A percentile compares a stretch with the other conserved stretches of the same genome.
These are phyloP conservation scores for Fusarium napiforme DNA, from an alignment of 2,329 filamentous ascomycete genomes.

Conservation along the genomic window DNA sequence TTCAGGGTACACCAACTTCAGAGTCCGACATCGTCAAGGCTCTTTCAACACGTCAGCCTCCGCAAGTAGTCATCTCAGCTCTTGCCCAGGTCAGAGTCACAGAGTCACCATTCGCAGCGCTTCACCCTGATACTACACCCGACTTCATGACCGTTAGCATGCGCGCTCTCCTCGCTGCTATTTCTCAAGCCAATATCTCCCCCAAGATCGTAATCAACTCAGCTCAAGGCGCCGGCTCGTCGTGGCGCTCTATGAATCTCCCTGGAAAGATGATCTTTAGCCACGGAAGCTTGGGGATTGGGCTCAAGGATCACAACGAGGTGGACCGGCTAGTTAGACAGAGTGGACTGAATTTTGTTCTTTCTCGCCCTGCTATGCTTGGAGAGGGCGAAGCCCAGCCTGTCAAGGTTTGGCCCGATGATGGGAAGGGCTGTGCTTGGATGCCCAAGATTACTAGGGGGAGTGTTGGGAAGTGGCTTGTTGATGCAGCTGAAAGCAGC, in stretches of 20 bases:
- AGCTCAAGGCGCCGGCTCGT: slow-evolving; percentile 3
- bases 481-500: slow-evolving; percentile 10
- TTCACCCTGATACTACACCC: slow-evolving; percentile 13
- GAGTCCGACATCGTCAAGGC: slow-evolving; percentile 1
- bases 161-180: background rate
- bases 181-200: accelerated
- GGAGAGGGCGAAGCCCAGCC: background rate
- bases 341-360: slow-evolving; percentile 13
- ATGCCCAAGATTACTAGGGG: slow-evolving; percentile 27
- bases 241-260: slow-evolving; percentile 26
- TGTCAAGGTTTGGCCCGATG: slow-evolving; percentile 27
- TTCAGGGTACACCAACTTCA: slow-evolving; percentile 21
- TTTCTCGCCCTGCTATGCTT: slow-evolving; percentile 23
- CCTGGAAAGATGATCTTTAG: slow-evolving; percentile 21
- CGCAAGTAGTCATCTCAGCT: slow-evolving; percentile 3
- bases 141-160: slow-evolving; percentile 27
- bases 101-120: slow-evolving; percentile 14
- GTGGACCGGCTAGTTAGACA: slow-evolving; percentile 14
- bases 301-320: slow-evolving; percentile 21
- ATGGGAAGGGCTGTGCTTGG: slow-evolving; percentile 32
- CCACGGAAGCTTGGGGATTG: slow-evolving; percentile 21
- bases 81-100: slow-evolving; percentile 17
- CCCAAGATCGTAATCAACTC: slow-evolving; percentile 25
- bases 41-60: background rate
- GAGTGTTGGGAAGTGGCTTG: slow-evolving; percentile 22